Evolutionary conservation across 73 alveolate genomes (phyloP).

Genomic region (Symbiodinium natans): DNA sequence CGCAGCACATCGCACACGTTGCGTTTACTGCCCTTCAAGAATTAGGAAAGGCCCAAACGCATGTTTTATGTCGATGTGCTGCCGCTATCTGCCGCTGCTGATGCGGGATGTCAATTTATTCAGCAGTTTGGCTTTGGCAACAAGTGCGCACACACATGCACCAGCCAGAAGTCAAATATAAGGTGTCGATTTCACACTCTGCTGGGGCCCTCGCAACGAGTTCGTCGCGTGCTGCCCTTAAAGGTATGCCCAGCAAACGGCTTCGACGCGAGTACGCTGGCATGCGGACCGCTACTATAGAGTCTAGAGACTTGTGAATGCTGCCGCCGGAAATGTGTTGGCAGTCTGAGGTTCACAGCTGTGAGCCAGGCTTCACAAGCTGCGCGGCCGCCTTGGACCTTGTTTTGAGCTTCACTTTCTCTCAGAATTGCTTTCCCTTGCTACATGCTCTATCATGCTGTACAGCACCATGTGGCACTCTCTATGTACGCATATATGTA

Average conservation of each 20-base stretch:
- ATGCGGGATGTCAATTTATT: neutral
- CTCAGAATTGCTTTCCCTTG: neutral
- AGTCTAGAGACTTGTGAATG: no score
- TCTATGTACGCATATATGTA: neutral
- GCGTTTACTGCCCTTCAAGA: no score
- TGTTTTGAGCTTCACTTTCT: neutral
- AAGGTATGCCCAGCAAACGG: neutral
- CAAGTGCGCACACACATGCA: no score
- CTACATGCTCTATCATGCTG: neutral
- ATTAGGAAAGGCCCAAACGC: no score
- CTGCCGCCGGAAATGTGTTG: neutral
- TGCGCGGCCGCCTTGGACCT: neutral
- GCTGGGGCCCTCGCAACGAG: conserved; percentile 82
- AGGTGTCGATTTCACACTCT: conserved; percentile 64
- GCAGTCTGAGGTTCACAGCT: conserved; percentile 45
- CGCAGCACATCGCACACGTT: no score
- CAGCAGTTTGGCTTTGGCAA: no score
- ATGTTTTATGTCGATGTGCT: no score
- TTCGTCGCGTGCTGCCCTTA: conserved; percentile 27
- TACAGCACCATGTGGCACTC: neutral
- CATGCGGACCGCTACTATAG: no score
- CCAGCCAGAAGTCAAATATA: no score
- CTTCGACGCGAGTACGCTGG: no score
- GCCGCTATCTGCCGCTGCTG: no score
- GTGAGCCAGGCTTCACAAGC: conserved; percentile 39